phyloP scores from a whole-genome alignment of 2,329 filamentous ascomycete species.

The Herpomyces periplanetae region DNA sequence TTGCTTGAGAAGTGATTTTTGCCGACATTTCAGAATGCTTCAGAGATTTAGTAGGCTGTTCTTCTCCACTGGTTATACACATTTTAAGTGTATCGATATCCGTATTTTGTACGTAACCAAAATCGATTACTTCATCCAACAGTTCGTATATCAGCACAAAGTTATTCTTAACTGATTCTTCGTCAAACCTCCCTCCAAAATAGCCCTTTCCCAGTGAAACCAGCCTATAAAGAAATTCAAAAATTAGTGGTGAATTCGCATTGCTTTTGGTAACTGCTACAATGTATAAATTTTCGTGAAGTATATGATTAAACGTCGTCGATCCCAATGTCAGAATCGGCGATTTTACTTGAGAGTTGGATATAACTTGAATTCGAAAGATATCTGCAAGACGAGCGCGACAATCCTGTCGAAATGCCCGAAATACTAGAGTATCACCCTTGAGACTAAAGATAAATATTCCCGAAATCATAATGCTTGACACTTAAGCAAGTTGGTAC shows the following conservation, averaged over 20 bases:
- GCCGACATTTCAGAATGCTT: slow-evolving; percentile 15
- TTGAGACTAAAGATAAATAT: slow-evolving; percentile 98
- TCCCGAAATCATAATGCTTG: slow-evolving; percentile 46
- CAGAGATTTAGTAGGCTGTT: slow-evolving; percentile 58
- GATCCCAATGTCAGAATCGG: slow-evolving; percentile 86
- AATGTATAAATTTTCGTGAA: slow-evolving; percentile 94
- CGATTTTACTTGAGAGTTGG: slow-evolving; percentile 81
- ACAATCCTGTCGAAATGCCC: slow-evolving; percentile 92
- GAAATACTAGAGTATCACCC: slow-evolving; percentile 96
- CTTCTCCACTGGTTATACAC: slow-evolving; percentile 97
- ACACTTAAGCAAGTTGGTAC: too few relatives aligned
- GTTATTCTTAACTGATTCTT: slow-evolving; percentile 98
- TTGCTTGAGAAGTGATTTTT: slow-evolving; percentile 97
- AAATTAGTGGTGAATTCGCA: slow-evolving; percentile 85
- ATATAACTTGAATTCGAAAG: slow-evolving; percentile 97
- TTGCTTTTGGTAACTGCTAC: slow-evolving; percentile 96
- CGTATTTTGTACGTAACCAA: slow-evolving; percentile 93
- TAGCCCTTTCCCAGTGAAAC: slow-evolving; percentile 69
- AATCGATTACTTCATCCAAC: slow-evolving; percentile 87
- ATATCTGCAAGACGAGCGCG: slow-evolving; percentile 87
- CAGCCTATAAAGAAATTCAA: slow-evolving; percentile 82
- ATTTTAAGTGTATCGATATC: slow-evolving; percentile 96
- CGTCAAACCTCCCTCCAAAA: slow-evolving; percentile 95
- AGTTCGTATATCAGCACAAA: slow-evolving; percentile 95
- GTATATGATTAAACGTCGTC: slow-evolving; percentile 96